These are phyloP conservation scores for Zymoseptoria passerinii DNA, from an alignment of 2,329 filamentous ascomycete species.

Conservation along the genomic window DNA sequence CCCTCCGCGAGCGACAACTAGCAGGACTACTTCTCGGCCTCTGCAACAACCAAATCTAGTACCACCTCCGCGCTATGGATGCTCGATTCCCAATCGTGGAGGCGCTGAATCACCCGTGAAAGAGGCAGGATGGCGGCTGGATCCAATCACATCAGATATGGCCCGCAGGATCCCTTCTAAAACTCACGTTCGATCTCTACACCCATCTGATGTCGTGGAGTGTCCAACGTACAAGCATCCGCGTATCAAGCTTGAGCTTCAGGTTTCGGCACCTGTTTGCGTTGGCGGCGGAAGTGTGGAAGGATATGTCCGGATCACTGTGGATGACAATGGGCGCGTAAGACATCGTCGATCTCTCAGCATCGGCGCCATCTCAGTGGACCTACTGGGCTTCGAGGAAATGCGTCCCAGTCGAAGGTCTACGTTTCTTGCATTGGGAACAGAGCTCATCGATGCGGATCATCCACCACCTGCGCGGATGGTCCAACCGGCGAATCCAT, in stretches of 20 bases:
- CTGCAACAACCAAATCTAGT: slow-evolving; percentile 4
- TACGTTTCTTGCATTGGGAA: slow-evolving; percentile 45
- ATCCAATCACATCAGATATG: slow-evolving; percentile 37
- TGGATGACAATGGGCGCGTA: slow-evolving; percentile 40
- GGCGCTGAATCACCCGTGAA: slow-evolving; percentile 43
- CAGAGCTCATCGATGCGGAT: slow-evolving; percentile 42
- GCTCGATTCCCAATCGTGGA: slow-evolving; percentile 38
- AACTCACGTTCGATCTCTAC: slow-evolving; percentile 41
- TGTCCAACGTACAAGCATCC: slow-evolving; percentile 43
- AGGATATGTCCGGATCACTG: slow-evolving; percentile 40
- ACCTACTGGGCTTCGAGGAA: slow-evolving; percentile 47
- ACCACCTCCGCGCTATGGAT: slow-evolving; percentile 12
- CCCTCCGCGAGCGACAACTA: slow-evolving; percentile 6
- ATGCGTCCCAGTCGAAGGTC: slow-evolving; percentile 37
- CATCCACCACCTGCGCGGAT: slow-evolving; percentile 45
- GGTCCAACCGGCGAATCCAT: slow-evolving; percentile 37
- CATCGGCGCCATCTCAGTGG: slow-evolving; percentile 43
- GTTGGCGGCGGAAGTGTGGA: slow-evolving; percentile 49
- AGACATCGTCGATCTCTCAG: slow-evolving; percentile 38
- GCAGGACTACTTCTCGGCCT: slow-evolving; percentile 17
- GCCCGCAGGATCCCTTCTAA: slow-evolving; percentile 38
- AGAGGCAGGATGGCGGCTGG: slow-evolving; percentile 32
- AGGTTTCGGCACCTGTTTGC: slow-evolving; percentile 44
- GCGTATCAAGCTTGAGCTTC: slow-evolving; percentile 42
- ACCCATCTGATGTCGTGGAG: slow-evolving; percentile 43